These are phyloP conservation scores for Nemania sp. DNA, from an alignment of 2,329 filamentous ascomycete species.

Conservation along the genomic window DNA sequence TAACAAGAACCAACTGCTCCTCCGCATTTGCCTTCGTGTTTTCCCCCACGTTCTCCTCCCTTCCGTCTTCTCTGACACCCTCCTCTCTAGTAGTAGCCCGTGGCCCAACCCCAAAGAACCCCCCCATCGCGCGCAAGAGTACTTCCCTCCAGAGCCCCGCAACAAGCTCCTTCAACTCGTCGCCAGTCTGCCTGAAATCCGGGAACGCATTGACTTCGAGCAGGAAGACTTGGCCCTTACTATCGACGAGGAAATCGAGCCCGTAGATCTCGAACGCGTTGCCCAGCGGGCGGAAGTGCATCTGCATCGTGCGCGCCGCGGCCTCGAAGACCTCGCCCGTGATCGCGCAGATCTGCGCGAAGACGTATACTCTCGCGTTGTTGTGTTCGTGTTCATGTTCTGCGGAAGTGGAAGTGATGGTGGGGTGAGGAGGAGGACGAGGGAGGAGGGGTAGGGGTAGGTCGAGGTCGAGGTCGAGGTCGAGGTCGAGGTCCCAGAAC, in stretches of 20 bases:
- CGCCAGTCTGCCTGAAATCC: slow-evolving; percentile 90
- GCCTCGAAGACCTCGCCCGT: too few relatives aligned
- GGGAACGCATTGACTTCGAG: slow-evolving; percentile 96
- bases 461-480: slow-evolving; percentile 10
- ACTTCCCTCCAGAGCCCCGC: slow-evolving; percentile 76
- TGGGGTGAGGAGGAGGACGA: background rate
- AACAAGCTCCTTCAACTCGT: slow-evolving; percentile 71
- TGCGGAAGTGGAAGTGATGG: too few relatives aligned
- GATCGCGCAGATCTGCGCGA: background rate
- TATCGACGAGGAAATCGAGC: slow-evolving; percentile 84
- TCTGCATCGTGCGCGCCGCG: slow-evolving; percentile 77
- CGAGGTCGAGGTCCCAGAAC: slow-evolving; percentile 70
- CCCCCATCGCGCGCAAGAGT: slow-evolving; percentile 65
- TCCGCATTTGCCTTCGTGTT: too few relatives aligned
- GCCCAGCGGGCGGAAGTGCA: slow-evolving; percentile 88
- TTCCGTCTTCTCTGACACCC: slow-evolving; percentile 20
- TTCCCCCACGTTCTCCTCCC: slow-evolving; percentile 33
- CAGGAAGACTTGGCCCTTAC: slow-evolving; percentile 66
- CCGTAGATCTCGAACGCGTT: slow-evolving; percentile 94
- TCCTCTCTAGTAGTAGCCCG: too few relatives aligned
- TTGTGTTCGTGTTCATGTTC: background rate
- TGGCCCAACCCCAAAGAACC: slow-evolving; percentile 65
- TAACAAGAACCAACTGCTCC: slow-evolving; percentile 55
- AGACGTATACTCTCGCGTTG: background rate
- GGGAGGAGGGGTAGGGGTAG: background rate